phyloP scores from a whole-genome alignment of 1,284 basidiomycete genomes.

The Pholiota adiposa region DNA sequence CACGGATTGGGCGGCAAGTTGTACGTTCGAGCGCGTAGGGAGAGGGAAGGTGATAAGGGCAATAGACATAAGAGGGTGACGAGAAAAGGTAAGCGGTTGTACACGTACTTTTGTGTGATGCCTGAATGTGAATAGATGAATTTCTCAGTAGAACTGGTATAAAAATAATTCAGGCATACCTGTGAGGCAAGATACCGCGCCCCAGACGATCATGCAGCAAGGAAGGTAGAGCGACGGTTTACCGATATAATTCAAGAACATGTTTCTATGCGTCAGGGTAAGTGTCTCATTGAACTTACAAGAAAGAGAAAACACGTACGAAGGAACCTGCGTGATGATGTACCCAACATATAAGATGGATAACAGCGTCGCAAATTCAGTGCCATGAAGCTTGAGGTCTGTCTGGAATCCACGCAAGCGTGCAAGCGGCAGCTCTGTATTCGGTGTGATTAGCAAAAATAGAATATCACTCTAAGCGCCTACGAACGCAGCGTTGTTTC shows the following conservation, averaged over 20 bases:
- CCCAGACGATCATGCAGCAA: conserved; percentile 70
- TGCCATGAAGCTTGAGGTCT: conserved; percentile 61
- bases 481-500: conserved; percentile 70
- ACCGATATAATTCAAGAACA: conserved; percentile 71
- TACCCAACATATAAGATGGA: conserved; percentile 80
- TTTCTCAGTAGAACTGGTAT: too few relatives aligned
- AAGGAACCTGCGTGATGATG: conserved; percentile 77
- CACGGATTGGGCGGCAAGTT: not conserved
- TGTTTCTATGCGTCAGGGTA: conserved; percentile 48
- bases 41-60: not conserved
- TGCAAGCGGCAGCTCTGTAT: conserved; percentile 31
- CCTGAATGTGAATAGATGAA: conserved; percentile 34
- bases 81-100: not conserved
- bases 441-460: not conserved
- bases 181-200: conserved; percentile 62
- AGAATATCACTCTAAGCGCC: not conserved
- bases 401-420: conserved; percentile 56
- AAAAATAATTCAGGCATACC: conserved; percentile 40
- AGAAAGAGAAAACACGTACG: conserved; percentile 40
- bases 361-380: conserved; percentile 67
- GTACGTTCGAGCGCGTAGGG: conserved; percentile 1
- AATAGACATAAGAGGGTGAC: not conserved
- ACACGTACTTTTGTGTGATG: conserved; percentile 42
- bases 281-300: not conserved
- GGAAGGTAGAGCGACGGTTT: conserved; percentile 75